Evolutionary conservation across 139 green algal species (phyloP).

Genomic region (Yamagishiella unicocca): DNA sequence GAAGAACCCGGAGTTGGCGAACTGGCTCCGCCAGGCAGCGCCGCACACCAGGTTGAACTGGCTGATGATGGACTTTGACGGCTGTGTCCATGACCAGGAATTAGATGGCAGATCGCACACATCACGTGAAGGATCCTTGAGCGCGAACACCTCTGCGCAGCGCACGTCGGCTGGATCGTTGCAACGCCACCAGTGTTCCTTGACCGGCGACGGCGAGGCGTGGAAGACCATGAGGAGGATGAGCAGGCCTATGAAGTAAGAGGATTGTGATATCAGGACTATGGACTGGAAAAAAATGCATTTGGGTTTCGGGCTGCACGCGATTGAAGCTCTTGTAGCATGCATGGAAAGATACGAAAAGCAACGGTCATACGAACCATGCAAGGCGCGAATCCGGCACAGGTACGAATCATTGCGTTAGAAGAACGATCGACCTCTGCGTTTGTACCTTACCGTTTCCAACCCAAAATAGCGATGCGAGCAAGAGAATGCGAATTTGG

Average conservation of each 20-base stretch:
- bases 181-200: conserved; percentile 46
- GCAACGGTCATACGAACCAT: no score
- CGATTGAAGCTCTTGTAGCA: no score
- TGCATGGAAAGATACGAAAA: no score
- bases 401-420: no score
- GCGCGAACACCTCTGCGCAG: conserved; percentile 16
- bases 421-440: no score
- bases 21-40: conserved; percentile 59
- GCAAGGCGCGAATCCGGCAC: no score
- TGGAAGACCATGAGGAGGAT: conserved; percentile 63
- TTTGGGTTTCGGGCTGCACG: no score
- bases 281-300: no score
- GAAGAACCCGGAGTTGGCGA: conserved; percentile 74
- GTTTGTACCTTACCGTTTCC: conserved; percentile 40
- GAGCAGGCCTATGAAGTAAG: conserved; percentile 13
- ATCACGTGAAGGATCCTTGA: neutral
- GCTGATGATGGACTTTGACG: conserved; percentile 24
- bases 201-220: conserved; percentile 8
- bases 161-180: neutral
- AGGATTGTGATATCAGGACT: no score
- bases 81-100: conserved; percentile 37
- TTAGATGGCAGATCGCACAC: neutral
- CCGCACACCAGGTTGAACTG: conserved; percentile 78
- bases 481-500: conserved; percentile 37
- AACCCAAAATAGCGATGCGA: conserved; percentile 41